phyloP scores from a whole-genome alignment of 345 rosid species.

The Alliaria petiolata region DNA sequence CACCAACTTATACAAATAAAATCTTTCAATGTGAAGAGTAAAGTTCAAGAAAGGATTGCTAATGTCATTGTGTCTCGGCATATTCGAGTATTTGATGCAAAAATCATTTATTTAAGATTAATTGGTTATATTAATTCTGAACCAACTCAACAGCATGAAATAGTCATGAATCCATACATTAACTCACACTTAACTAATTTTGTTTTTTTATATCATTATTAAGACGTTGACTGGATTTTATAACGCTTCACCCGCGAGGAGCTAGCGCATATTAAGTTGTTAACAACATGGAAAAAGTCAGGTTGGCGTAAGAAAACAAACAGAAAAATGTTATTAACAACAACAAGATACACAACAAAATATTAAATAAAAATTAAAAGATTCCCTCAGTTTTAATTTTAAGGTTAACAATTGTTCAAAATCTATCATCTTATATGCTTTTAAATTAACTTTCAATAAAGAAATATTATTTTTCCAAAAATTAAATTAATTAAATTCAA shows the following conservation, averaged over 20 bases:
- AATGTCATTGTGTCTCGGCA: too few relatives aligned
- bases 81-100: not conserved
- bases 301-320: not conserved
- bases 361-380: not conserved
- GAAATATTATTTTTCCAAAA: too few relatives aligned
- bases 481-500: too few relatives aligned
- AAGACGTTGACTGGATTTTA: not conserved
- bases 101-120: not conserved
- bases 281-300: not conserved
- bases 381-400: too few relatives aligned
- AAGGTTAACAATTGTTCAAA: too few relatives aligned
- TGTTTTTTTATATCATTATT: not conserved
- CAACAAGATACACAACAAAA: not conserved
- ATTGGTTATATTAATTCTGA: not conserved
- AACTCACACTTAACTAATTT: not conserved
- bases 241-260: not conserved
- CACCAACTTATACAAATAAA: too few relatives aligned
- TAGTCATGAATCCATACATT: slow-evolving; percentile 9
- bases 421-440: too few relatives aligned
- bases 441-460: too few relatives aligned
- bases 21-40: too few relatives aligned
- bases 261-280: not conserved
- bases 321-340: not conserved
- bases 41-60: too few relatives aligned
- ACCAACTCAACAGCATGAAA: slow-evolving; percentile 10